Evolutionary conservation across 1,139 yeast genomes (phyloP).

Genomic region (Geotrichum citri-aurantii): DNA sequence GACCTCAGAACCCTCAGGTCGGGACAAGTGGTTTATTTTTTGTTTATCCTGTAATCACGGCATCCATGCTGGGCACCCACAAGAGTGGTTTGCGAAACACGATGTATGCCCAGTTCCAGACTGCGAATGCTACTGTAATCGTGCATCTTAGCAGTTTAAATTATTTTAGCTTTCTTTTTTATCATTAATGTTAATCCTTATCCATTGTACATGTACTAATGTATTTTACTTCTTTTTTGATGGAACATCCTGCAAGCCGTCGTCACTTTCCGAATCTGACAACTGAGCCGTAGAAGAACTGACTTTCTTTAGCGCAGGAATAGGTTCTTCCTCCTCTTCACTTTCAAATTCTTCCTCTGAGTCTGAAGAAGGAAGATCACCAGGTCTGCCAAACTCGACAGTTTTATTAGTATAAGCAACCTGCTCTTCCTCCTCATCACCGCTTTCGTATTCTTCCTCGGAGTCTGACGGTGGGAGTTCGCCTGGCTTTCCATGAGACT

Average conservation of each 20-base stretch:
- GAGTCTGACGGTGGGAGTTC: slow-evolving; percentile 32
- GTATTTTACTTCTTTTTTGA: not conserved
- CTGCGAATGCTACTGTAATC: slow-evolving; percentile 65
- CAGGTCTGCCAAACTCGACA: slow-evolving; percentile 23
- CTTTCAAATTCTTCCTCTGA: slow-evolving; percentile 27
- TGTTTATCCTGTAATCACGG: slow-evolving; percentile 91
- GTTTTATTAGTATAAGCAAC: not conserved
- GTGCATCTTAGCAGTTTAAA: not conserved
- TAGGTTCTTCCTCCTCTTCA: slow-evolving; percentile 21
- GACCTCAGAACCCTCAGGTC: not conserved
- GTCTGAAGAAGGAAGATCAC: slow-evolving; percentile 31
- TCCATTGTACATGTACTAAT: no score
- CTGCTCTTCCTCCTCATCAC: slow-evolving; percentile 29
- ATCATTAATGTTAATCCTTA: not conserved
- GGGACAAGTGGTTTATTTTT: slow-evolving; percentile 66
- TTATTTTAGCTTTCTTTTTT: not conserved
- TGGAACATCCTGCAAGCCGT: not conserved
- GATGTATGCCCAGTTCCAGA: slow-evolving; percentile 92
- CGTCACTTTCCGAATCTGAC: not conserved
- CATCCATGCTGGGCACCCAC: slow-evolving; percentile 90
- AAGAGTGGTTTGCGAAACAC: slow-evolving; percentile 89
- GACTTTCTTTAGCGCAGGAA: not conserved
- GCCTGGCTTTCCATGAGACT: slow-evolving; percentile 46
- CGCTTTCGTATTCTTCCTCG: slow-evolving; percentile 27
- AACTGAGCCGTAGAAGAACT: not conserved